These are phyloP conservation scores for Cinnamomum micranthum DNA, from an alignment of 164 flowering plant genomes.

Conservation along the genomic window DNA sequence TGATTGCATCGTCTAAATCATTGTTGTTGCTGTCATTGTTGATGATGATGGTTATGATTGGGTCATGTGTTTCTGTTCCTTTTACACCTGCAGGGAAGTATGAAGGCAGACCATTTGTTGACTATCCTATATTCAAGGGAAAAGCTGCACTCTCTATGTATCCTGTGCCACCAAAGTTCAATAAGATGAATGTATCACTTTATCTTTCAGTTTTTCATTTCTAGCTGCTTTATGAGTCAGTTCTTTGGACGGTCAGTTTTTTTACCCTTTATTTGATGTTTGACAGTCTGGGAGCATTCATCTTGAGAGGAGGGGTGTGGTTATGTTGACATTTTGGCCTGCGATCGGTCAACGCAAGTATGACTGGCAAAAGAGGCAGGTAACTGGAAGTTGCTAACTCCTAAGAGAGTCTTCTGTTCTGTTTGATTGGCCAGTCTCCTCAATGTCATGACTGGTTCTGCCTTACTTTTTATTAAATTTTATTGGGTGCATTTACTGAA, in stretches of 20 bases:
- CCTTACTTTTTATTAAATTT: not conserved
- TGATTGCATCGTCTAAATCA: not conserved
- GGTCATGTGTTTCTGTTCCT: not conserved
- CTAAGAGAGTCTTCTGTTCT: not conserved
- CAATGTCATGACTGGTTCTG: not conserved
- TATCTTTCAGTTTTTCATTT: not conserved
- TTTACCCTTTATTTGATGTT: constrained; percentile 6
- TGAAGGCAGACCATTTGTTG: constrained; percentile 34
- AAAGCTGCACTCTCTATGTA: constrained; percentile 65
- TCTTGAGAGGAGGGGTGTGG: constrained; percentile 52
- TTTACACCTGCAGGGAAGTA: constrained; percentile 18
- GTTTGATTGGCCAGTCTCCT: not conserved
- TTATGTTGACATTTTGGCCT: constrained; percentile 62
- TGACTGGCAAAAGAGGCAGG: constrained; percentile 80
- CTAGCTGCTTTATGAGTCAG: not conserved
- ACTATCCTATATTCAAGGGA: constrained; percentile 69
- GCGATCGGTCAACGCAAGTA: constrained; percentile 82
- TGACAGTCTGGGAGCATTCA: constrained; percentile 45
- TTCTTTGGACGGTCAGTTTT: not conserved
- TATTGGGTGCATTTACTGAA: not conserved
- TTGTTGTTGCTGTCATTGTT: not conserved
- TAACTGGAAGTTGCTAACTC: constrained; percentile 11
- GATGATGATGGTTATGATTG: not conserved
- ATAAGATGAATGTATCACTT: constrained; percentile 44
- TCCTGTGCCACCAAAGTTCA: constrained; percentile 62